phyloP scores from a whole-genome alignment of 2,329 filamentous ascomycete species.

The Colletotrichum plurivorum region DNA sequence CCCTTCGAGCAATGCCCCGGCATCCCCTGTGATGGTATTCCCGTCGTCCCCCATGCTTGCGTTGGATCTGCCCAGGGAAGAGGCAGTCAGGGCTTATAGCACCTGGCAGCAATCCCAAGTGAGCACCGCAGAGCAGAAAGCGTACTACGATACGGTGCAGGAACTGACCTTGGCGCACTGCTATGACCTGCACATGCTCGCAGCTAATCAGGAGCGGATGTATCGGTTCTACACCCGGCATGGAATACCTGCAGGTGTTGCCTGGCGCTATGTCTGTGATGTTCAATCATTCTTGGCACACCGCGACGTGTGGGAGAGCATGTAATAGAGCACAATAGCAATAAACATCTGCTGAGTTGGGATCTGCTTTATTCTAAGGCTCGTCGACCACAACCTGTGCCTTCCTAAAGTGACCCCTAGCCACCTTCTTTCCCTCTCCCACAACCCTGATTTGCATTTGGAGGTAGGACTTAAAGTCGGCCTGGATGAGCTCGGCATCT shows the following conservation, averaged over 20 bases:
- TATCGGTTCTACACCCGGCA: conserved; percentile 20
- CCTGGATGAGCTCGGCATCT: no score
- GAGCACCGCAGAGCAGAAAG: conserved; percentile 29
- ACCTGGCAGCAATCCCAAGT: conserved; percentile 25
- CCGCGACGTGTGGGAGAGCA: no score
- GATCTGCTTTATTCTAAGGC: neutral
- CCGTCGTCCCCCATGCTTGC: no score
- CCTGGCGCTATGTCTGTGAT: no score
- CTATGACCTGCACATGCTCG: conserved; percentile 34
- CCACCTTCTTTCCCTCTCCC: conserved; percentile 35
- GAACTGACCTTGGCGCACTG: conserved; percentile 21
- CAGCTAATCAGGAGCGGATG: conserved; percentile 30
- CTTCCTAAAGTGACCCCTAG: conserved; percentile 40
- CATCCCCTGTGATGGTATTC: no score
- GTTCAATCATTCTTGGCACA: no score
- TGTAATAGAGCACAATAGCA: no score
- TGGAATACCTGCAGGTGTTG: no score
- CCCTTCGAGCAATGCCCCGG: no score
- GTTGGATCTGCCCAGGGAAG: conserved; percentile 19
- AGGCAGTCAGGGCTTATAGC: conserved; percentile 22
- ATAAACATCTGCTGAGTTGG: no score
- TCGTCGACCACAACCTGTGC: conserved; percentile 7
- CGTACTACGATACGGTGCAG: conserved; percentile 23
- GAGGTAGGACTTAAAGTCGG: conserved; percentile 24
- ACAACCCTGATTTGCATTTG: conserved; percentile 41